A percentile compares a stretch with the other conserved stretches of the same genome.
phyloP scores from a whole-genome alignment of 495 filamentous ascomycete species.

The Xylaria palmicola region DNA sequence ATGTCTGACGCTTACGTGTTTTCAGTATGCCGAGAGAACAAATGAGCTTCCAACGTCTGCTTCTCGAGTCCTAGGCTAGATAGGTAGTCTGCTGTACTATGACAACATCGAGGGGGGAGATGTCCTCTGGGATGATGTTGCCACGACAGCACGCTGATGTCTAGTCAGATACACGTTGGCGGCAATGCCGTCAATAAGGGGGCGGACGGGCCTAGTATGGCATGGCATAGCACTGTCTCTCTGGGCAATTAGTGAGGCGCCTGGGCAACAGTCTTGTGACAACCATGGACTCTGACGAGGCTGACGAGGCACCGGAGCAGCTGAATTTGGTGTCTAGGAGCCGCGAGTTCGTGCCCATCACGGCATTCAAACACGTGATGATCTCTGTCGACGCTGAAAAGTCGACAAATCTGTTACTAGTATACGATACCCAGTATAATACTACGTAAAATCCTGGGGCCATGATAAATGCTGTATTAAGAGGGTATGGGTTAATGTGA shows the following conservation, averaged over 20 bases:
- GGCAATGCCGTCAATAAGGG: neutral
- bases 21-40: neutral
- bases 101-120: neutral
- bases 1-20: neutral
- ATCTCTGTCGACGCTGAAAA: neutral
- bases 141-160: neutral
- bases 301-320: neutral
- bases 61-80: neutral
- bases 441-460: neutral
- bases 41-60: neutral
- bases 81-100: neutral
- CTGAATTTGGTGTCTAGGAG: neutral
- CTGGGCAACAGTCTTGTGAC: neutral
- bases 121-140: neutral
- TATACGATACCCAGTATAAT: too few relatives aligned
- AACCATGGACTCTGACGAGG: neutral
- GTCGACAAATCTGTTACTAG: too few relatives aligned
- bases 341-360: neutral
- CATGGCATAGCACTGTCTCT: neutral
- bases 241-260: neutral
- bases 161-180: neutral
- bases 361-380: neutral
- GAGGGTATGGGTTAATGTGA: neutral
- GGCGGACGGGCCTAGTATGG: neutral
- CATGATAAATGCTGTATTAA: neutral